phyloP scores from a whole-genome alignment of 2,329 filamentous ascomycete genomes.

The Thyridium curvatum region DNA sequence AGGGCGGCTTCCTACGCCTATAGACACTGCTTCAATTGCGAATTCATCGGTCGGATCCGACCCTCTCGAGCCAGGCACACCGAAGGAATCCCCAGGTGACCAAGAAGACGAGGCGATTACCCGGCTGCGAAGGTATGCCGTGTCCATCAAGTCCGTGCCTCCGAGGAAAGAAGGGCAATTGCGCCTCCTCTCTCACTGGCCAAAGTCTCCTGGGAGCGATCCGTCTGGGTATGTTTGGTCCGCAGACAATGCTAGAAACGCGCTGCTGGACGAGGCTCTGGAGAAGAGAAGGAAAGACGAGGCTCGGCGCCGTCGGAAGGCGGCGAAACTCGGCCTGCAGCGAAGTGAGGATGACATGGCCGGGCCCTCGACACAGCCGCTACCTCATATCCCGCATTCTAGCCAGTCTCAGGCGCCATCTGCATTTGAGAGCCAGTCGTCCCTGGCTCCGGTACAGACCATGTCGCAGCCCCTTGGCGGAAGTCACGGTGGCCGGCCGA shows the following conservation, averaged over 20 bases:
- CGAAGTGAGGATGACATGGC: conserved; percentile 10
- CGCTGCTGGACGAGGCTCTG: conserved; percentile 4
- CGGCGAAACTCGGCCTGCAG: conserved; percentile 14
- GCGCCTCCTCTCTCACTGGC: conserved; percentile 26
- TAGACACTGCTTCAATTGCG: conserved; percentile 9
- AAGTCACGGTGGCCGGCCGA: conserved; percentile 33
- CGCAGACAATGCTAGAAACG: conserved; percentile 3
- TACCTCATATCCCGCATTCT: conserved; percentile 10
- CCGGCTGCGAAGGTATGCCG: conserved; percentile 25
- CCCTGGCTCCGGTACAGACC: conserved; percentile 15
- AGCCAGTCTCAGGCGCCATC: conserved; percentile 23
- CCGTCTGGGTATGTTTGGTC: conserved; percentile 23
- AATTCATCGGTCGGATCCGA: conserved; percentile 10
- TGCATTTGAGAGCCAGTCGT: conserved; percentile 10
- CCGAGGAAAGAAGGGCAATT: conserved; percentile 14
- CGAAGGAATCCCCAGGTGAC: conserved; percentile 5
- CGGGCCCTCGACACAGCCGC: no score
- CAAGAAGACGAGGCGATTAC: conserved; percentile 21
- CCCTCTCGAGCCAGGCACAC: neutral
- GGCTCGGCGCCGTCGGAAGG: conserved; percentile 15
- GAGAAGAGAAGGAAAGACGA: conserved; percentile 13
- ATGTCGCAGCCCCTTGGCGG: conserved; percentile 42
- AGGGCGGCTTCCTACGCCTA: neutral
- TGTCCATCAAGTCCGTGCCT: conserved; percentile 18
- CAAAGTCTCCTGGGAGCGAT: conserved; percentile 21